Percentiles rank a stretch among this genome's conserved stretches.
These are phyloP conservation scores for Magnusiomyces suaveolens DNA, from an alignment of 1,139 yeast species.

Conservation along the genomic window DNA sequence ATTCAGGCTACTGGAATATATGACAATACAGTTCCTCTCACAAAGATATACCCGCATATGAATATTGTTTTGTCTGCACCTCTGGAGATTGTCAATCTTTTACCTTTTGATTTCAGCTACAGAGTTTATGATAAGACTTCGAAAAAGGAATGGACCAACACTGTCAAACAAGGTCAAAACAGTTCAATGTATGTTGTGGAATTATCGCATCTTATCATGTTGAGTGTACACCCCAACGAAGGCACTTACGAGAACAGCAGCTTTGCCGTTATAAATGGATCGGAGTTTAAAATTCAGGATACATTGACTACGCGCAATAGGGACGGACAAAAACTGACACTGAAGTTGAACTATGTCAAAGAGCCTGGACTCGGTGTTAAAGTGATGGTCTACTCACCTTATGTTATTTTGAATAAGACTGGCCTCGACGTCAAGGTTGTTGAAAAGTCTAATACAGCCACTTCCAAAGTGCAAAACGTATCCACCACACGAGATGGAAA, in stretches of 20 bases:
- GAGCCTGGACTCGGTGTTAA: constrained; percentile 18
- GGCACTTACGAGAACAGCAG: constrained; percentile 63
- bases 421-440: constrained; percentile 53
- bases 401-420: constrained; percentile 71
- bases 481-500: constrained; percentile 10
- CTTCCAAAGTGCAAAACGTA: constrained; percentile 31
- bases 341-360: constrained; percentile 54
- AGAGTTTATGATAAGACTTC: constrained; percentile 68
- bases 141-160: constrained; percentile 60
- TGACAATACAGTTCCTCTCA: constrained; percentile 56
- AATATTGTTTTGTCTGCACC: constrained; percentile 75
- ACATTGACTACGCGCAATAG: constrained; percentile 26
- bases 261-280: constrained; percentile 56
- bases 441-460: constrained; percentile 45
- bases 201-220: constrained; percentile 55
- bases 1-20: constrained; percentile 67
- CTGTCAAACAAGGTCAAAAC: constrained; percentile 52
- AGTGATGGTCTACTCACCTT: constrained; percentile 73
- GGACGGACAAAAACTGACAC: constrained; percentile 58
- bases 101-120: constrained; percentile 75
- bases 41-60: constrained; percentile 78
- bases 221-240: constrained; percentile 60
- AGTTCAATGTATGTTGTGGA: constrained; percentile 76
- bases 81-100: constrained; percentile 67
- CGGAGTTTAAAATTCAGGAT: constrained; percentile 48